Conservation (phyloP, 2,329 filamentous ascomycete genomes). For the Penicillium brevicompactum region DNA sequence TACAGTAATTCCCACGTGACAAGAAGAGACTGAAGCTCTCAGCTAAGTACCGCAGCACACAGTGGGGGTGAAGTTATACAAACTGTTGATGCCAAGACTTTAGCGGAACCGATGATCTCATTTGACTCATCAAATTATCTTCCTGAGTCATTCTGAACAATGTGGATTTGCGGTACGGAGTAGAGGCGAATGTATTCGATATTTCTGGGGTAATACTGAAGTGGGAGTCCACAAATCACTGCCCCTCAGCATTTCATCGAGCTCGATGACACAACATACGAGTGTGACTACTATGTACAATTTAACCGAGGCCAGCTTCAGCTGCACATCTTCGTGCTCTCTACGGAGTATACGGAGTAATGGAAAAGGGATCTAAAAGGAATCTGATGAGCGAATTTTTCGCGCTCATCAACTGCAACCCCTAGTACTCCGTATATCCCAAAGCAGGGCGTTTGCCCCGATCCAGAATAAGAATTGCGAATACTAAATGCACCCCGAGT, state of each 20-base stretch:
- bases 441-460: too few species aligned
- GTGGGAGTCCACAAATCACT: too few species aligned
- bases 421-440: too few species aligned
- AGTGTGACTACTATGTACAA: neutral
- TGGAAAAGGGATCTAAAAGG: too few species aligned
- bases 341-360: too few species aligned
- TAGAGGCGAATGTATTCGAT: neutral
- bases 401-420: too few species aligned
- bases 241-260: too few species aligned
- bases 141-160: conserved; percentile 1
- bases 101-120: conserved; percentile 9
- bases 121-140: conserved; percentile 5
- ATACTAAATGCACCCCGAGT: too few species aligned
- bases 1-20: neutral
- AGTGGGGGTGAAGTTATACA: conserved; percentile 1
- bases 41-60: neutral
- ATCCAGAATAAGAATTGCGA: too few species aligned
- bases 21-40: neutral
- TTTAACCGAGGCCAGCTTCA: neutral
- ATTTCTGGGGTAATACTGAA: too few species aligned
- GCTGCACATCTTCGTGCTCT: neutral
- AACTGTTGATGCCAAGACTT: conserved; percentile 9
- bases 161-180: neutral
- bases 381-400: too few species aligned
- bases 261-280: too few species aligned